A percentile compares a stretch with the other conserved stretches of the same genome.
Evolutionary conservation across 495 filamentous ascomycete genomes (phyloP).

Genomic region (Talaromyces ruber): DNA sequence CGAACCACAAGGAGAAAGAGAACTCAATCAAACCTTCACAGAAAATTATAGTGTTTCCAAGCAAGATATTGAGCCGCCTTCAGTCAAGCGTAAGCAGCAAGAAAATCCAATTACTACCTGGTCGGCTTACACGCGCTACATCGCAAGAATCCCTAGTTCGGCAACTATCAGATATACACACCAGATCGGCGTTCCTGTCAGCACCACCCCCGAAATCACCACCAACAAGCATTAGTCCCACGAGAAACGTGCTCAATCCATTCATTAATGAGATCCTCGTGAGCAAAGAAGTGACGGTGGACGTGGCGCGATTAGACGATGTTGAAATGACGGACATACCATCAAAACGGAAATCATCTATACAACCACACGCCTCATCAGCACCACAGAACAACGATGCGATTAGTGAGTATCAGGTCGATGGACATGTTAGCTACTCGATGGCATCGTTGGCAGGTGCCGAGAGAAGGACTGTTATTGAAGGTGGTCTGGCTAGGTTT

Average conservation of each 20-base stretch:
- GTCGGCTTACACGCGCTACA: not conserved
- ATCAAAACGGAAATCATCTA: not conserved
- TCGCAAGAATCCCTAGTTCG: constrained; percentile 24
- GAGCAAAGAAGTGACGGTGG: constrained; percentile 43
- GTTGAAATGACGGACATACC: constrained; percentile 7
- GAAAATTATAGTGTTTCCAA: not conserved
- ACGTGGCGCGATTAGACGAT: constrained; percentile 32
- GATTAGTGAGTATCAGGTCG: not conserved
- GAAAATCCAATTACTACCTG: not conserved
- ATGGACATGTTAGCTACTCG: not conserved
- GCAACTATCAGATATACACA: not conserved
- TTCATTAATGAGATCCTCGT: constrained; percentile 43
- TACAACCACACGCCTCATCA: not conserved
- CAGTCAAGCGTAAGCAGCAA: not conserved
- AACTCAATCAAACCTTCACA: not conserved
- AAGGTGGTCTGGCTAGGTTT: constrained; percentile 19
- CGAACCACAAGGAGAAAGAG: constrained; percentile 7
- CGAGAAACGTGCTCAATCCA: constrained; percentile 6
- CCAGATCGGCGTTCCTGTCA: not conserved
- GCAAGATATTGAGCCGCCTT: not conserved
- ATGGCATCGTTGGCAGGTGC: constrained; percentile 15
- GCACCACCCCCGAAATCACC: not conserved
- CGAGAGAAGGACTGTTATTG: constrained; percentile 21
- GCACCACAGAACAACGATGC: not conserved
- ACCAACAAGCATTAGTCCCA: not conserved